phyloP scores from a whole-genome alignment of 2,329 filamentous ascomycete genomes.

The Trichoderma asperellum region DNA sequence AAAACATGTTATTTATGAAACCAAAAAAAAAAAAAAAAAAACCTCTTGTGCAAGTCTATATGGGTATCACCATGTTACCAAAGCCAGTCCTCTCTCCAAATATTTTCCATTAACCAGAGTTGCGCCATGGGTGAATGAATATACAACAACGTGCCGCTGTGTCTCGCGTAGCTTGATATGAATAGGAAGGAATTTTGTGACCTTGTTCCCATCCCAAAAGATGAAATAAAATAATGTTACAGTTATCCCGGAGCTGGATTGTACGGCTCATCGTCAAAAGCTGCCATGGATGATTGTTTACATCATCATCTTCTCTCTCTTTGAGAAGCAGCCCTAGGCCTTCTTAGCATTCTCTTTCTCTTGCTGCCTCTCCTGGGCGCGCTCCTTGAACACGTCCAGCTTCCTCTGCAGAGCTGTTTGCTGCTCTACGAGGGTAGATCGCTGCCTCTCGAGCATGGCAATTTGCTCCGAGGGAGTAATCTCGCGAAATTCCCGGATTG shows the following conservation, averaged over 20 bases:
- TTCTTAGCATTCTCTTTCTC: slow-evolving; percentile 33
- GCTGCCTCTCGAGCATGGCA: slow-evolving; percentile 49
- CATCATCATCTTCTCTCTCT: neutral
- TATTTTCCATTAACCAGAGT: neutral
- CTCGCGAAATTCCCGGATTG: slow-evolving; percentile 45
- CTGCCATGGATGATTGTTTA: neutral
- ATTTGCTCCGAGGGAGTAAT: slow-evolving; percentile 51
- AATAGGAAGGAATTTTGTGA: neutral
- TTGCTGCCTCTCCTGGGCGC: slow-evolving; percentile 45
- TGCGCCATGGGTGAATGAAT: neutral
- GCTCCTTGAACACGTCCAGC: slow-evolving; percentile 46
- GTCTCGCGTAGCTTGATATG: neutral
- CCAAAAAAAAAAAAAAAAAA: neutral
- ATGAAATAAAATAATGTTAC: neutral
- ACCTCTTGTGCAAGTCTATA: neutral
- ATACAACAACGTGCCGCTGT: neutral
- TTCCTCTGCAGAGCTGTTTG: slow-evolving; percentile 48
- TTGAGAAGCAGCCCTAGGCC: neutral
- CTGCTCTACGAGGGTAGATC: slow-evolving; percentile 45
- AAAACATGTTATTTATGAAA: neutral
- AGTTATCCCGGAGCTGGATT: neutral
- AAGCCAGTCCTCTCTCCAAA: neutral
- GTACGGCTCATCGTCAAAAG: neutral
- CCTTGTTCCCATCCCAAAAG: neutral
- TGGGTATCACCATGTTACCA: slow-evolving; percentile 14